These are phyloP conservation scores for Ceratocystis cacaofunesta DNA, from an alignment of 2,329 filamentous ascomycete genomes.

Conservation along the genomic window DNA sequence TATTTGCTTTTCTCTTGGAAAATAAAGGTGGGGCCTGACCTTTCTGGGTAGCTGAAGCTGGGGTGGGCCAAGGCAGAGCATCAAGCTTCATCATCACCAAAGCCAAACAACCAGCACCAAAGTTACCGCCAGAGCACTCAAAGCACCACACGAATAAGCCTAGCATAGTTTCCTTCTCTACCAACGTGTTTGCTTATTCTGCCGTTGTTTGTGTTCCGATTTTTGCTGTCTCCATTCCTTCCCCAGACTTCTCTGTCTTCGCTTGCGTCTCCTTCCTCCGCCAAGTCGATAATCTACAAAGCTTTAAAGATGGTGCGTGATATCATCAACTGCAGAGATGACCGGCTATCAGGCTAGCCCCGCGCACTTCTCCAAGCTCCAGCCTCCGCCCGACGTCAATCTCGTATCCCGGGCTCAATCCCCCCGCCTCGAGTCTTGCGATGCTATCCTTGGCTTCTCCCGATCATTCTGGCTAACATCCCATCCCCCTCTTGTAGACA, in stretches of 20 bases:
- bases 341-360: not conserved
- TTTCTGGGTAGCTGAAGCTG: slow-evolving; percentile 12
- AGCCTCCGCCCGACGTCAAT: not conserved
- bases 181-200: not conserved
- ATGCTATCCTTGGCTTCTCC: not conserved
- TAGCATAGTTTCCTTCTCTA: not conserved
- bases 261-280: not conserved
- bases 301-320: slow-evolving; percentile 1
- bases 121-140: not conserved
- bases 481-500: slow-evolving; percentile 43
- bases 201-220: not conserved
- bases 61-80: slow-evolving; percentile 16
- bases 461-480: not conserved
- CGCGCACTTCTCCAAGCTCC: not conserved
- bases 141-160: not conserved
- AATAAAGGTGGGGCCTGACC: slow-evolving; percentile 2
- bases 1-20: not conserved
- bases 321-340: not conserved
- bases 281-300: not conserved
- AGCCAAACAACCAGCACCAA: not conserved
- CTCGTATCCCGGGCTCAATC: not conserved
- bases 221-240: not conserved
- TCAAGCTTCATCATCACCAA: slow-evolving; percentile 17
- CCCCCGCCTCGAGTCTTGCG: not conserved
- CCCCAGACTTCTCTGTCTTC: not conserved